Evolutionary conservation across 306 rosid species (phyloP).

Genomic region (Parietaria judaica): DNA sequence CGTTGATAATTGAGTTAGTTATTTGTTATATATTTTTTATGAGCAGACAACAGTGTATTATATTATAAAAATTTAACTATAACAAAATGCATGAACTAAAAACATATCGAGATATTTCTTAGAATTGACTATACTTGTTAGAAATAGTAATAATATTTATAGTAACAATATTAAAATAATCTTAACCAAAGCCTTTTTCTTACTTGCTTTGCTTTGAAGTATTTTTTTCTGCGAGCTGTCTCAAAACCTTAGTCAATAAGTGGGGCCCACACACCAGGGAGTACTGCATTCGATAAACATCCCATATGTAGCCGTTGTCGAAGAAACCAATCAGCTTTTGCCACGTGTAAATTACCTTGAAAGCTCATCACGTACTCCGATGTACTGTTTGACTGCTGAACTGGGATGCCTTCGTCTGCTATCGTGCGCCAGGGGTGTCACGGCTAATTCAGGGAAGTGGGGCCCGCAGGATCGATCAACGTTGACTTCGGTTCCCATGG

Average conservation of each 20-base stretch:
- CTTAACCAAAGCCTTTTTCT: background rate
- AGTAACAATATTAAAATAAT: too few relatives aligned
- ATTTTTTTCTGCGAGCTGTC: background rate
- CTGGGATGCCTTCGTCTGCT: slow-evolving; percentile 10
- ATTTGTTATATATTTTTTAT: too few relatives aligned
- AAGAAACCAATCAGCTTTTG: background rate
- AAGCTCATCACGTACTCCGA: slow-evolving; percentile 36
- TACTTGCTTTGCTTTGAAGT: slow-evolving; percentile 13
- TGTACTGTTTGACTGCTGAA: slow-evolving; percentile 31
- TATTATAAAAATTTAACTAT: too few relatives aligned
- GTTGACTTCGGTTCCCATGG: slow-evolving; percentile 35
- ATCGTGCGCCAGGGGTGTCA: slow-evolving; percentile 26
- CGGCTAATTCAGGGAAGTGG: slow-evolving; percentile 8
- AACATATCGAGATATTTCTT: too few relatives aligned
- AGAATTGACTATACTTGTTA: too few relatives aligned
- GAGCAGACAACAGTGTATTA: too few relatives aligned
- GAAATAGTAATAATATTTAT: too few relatives aligned
- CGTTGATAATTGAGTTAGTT: too few relatives aligned
- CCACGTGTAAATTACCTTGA: slow-evolving; percentile 16
- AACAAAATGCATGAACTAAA: too few relatives aligned
- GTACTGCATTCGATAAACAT: slow-evolving; percentile 10
- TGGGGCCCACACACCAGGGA: slow-evolving; percentile 19
- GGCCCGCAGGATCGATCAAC: slow-evolving; percentile 22
- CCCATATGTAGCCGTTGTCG: slow-evolving; percentile 26
- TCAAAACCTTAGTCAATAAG: slow-evolving; percentile 19